These are phyloP conservation scores for Geotrichum reessii DNA, from an alignment of 1,139 yeast species.

Conservation along the genomic window DNA sequence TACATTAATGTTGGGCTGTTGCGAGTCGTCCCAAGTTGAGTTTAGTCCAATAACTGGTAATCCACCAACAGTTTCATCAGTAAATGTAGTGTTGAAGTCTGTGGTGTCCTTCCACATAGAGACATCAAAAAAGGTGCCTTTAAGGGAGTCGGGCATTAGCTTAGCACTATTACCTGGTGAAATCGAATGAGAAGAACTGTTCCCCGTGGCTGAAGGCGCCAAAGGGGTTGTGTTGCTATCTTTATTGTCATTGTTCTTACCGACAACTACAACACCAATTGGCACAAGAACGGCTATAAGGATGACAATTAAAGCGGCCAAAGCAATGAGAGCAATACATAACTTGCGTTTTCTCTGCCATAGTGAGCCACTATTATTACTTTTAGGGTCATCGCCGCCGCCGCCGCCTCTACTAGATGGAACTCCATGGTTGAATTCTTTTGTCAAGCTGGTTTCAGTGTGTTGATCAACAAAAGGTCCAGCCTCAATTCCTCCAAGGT, in stretches of 20 bases:
- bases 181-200: constrained; percentile 1
- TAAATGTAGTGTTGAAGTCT: constrained; percentile 37
- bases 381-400: neutral
- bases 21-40: constrained; percentile 31
- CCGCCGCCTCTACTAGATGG: neutral
- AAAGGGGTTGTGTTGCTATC: neutral
- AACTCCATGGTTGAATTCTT: neutral
- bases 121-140: constrained; percentile 31
- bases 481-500: neutral
- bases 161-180: constrained; percentile 4
- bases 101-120: constrained; percentile 35
- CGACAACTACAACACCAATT: constrained; percentile 31
- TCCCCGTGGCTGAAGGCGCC: constrained; percentile 1
- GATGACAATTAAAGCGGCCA: constrained; percentile 23
- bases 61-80: constrained; percentile 36
- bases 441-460: constrained; percentile 2
- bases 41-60: constrained; percentile 37
- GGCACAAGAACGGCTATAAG: constrained; percentile 33
- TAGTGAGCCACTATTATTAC: neutral
- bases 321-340: constrained; percentile 20
- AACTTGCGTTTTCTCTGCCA: constrained; percentile 17
- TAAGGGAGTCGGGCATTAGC: constrained; percentile 26
- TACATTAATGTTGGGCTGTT: constrained; percentile 29
- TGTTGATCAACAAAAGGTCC: neutral
- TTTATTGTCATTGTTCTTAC: constrained; percentile 15